Conservation (phyloP, 192 early-diverging fungal species). For the Pilobolus umbonatus region DNA sequence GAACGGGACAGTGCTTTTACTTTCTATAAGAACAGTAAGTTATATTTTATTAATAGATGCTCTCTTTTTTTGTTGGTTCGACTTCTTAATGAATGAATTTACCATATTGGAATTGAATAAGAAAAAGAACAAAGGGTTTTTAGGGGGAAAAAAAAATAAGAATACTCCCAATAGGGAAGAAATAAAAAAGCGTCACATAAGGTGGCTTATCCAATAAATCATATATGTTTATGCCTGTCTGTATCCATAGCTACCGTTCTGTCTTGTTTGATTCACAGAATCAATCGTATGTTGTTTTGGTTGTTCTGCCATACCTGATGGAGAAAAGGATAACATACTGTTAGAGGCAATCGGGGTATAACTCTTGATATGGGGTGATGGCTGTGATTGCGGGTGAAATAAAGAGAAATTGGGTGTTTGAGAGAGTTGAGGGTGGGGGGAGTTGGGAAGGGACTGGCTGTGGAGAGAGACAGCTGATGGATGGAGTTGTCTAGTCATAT, state of each 20-base stretch:
- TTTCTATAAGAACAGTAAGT: slow-evolving; percentile 59
- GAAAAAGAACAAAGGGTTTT: background rate
- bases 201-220: slow-evolving; percentile 6
- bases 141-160: slow-evolving; percentile 1
- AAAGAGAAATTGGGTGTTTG: background rate
- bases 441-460: slow-evolving; percentile 6
- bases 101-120: background rate
- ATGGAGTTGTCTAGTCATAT: slow-evolving; percentile 5
- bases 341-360: slow-evolving; percentile 11
- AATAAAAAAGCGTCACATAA: background rate
- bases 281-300: slow-evolving; percentile 3
- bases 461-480: background rate
- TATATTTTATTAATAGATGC: background rate
- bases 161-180: background rate
- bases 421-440: slow-evolving; percentile 3
- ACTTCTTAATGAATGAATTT: background rate
- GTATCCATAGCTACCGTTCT: background rate
- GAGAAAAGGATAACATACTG: slow-evolving; percentile 6
- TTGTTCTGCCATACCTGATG: slow-evolving; percentile 19
- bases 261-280: background rate
- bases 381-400: background rate
- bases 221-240: background rate
- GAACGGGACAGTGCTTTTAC: slow-evolving; percentile 90
- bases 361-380: slow-evolving; percentile 4
- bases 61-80: background rate